A percentile compares a stretch with the other conserved stretches of the same genome.
These are phyloP conservation scores for Boletus holoroseus DNA, from an alignment of 1,284 basidiomycete species.

Conservation along the genomic window DNA sequence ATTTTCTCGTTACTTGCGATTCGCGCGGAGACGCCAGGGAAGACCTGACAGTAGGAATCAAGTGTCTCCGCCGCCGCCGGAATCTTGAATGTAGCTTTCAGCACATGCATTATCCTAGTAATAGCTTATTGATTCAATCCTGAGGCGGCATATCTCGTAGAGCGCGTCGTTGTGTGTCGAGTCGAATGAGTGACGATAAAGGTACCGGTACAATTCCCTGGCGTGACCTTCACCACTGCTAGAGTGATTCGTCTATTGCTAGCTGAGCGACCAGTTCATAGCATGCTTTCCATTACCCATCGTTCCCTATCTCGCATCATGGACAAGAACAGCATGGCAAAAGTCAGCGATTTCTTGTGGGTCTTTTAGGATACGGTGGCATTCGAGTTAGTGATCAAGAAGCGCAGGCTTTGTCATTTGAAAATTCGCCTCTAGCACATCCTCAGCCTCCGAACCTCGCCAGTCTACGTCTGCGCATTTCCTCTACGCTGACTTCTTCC, in stretches of 20 bases:
- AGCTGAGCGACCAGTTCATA: neutral
- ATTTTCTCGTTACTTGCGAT: conserved; percentile 65
- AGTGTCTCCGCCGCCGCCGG: conserved; percentile 18
- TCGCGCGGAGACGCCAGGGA: conserved; percentile 46
- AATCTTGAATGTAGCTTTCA: conserved; percentile 5
- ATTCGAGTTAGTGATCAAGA: neutral
- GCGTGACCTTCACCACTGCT: neutral
- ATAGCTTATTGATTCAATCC: neutral
- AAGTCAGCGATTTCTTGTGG: neutral
- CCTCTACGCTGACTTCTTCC: conserved; percentile 56
- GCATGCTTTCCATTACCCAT: neutral
- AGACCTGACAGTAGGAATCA: conserved; percentile 26
- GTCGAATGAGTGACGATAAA: neutral
- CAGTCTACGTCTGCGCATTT: conserved; percentile 70
- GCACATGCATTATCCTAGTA: neutral
- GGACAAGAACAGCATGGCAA: neutral
- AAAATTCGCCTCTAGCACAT: neutral
- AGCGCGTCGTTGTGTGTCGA: neutral
- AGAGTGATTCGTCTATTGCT: neutral
- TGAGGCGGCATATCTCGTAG: neutral
- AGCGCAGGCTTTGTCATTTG: neutral
- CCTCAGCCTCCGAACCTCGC: conserved; percentile 63
- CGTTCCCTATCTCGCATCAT: neutral
- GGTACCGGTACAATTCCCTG: too few species aligned
- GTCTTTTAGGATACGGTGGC: neutral